phyloP scores from a whole-genome alignment of 345 rosid species.

The Lagerstroemia speciosa region DNA sequence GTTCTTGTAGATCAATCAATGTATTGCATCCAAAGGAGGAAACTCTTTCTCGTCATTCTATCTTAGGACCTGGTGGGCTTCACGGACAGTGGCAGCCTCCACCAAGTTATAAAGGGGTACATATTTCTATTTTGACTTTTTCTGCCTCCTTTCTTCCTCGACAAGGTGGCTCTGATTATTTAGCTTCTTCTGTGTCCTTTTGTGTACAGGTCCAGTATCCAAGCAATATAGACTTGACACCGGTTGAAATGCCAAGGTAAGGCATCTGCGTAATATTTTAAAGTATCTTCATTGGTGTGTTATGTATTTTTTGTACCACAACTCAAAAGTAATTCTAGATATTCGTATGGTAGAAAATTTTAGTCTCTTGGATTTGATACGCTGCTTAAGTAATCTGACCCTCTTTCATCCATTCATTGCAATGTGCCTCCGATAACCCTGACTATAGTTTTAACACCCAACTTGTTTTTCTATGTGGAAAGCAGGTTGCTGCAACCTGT shows the following conservation, averaged over 20 bases:
- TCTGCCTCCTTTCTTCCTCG: conserved; percentile 9
- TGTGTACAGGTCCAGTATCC: conserved; percentile 67
- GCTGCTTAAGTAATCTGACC: neutral
- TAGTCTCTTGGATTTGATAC: neutral
- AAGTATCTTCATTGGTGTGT: neutral
- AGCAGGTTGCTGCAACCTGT: conserved; percentile 35
- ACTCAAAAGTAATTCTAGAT: conserved; percentile 1
- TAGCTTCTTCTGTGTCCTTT: conserved; percentile 5
- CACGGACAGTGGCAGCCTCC: conserved; percentile 82
- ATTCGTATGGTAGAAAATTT: neutral
- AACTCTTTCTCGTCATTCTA: conserved; percentile 82
- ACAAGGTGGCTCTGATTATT: conserved; percentile 14
- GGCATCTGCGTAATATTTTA: conserved; percentile 16
- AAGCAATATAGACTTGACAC: conserved; percentile 63
- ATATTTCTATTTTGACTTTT: conserved; percentile 4
- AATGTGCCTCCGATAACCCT: neutral
- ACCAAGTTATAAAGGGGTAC: conserved; percentile 45
- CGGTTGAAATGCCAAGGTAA: conserved; percentile 77
- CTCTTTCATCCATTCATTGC: neutral
- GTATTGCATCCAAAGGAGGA: conserved; percentile 59
- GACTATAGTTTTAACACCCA: neutral
- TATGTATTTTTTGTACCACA: neutral
- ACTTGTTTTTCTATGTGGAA: conserved; percentile 17
- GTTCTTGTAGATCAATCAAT: conserved; percentile 53
- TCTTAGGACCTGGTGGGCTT: conserved; percentile 84